Base-by-base conservation (phyloP, 108 stramenopile species). In the Pseudonitzschia multistriata region DNA sequence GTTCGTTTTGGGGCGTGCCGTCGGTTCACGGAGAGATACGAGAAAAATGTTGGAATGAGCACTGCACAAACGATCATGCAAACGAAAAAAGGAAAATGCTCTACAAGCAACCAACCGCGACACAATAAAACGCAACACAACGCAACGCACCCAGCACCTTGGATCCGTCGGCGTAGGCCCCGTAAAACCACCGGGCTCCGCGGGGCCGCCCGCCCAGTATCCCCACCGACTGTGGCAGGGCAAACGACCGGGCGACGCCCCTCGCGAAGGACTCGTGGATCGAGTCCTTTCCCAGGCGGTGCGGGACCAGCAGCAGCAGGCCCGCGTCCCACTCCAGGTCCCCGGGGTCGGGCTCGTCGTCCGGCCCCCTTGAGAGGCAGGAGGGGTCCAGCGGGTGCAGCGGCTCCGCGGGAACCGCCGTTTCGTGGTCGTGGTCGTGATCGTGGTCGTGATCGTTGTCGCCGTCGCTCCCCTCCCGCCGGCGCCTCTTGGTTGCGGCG, bases 121-220 rank as follows among this genome's bases (percentile, higher is more conserved):
- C n/a, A 42, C 40, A 42, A 42, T 42, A n/a, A n/a, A n/a, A n/a
- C n/a, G n/a, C n/a, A n/a, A n/a, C n/a, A 4, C 3, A 52, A 25
- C 50, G 19, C 21, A 52, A 19, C 50, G 50, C 8, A 52, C 50
- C 50, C 48, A 88, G 81, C 62, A 90, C 73, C 33, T 77, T 87
- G 14, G 75, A 72, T 11, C 81, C 87, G 65, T 83, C 81, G 1
- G 89, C 85, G 49, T 81, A 77, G 3, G 89, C 87, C 1, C 92
- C 92, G 70, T 89, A 96, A 64, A 93, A 96, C 88, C 90, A 96
- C 47, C 92, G 83, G 5, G 95, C 95, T 66, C 90, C 89, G 0
- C 95, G 67, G 10, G 92, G 92, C 24, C 88, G 83, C 22, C 95
- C 95, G 8, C 95, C 95, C n/a, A 96, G 49, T 54, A 96, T 81